Evolutionary conservation across 805 yeast species (phyloP), one percentile per base, ranked within the genome.

Genomic region (Yarrowia sp.): DNA sequence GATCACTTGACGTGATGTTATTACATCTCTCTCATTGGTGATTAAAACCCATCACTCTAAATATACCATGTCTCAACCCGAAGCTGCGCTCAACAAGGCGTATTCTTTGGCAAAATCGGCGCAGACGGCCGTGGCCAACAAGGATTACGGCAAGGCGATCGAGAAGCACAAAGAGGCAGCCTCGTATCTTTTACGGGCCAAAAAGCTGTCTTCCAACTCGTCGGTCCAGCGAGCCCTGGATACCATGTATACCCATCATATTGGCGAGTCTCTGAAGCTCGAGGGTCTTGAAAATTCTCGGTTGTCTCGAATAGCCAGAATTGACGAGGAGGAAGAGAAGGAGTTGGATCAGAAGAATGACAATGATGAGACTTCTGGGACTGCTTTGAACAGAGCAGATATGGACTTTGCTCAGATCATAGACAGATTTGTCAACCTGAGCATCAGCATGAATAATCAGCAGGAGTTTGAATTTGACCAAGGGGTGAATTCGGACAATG

Each of bases 101-200:
- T 58, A 58, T 14, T 58, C 64, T 15, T 38, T 47, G n/a, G 66
- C 66, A 15, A 61, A 61, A 20, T 34, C 66, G 34, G 66, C 66
- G 0, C 46, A 44, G 7, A 36, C 43, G 6, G 66, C 66, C 10
- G 55, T 47, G 3, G 53, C 55, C 15, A 46, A 61, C 24, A 24
- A 34, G 14, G 66, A 61, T n/a, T 61, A 36, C n/a, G 55, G 55
- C 24, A 46, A 46, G 38, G 66, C 66, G 53, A 39, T 39, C 0
- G 55, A 44, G 17, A 46, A 47, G 12, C 66, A 61, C 46, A 61
- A 61, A n/a, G 66, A 61, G 55, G 66, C 66, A 2, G 66, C 66
- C 19, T 6, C 7, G 19, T 38, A 46, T 17, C 38, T 61, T 0
- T 4, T 38, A 5, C 36, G 24, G 55, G 44, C 66, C 24, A 46